These are phyloP conservation scores for Colletotrichum sp. DNA, from an alignment of 2,329 filamentous ascomycete genomes.

Conservation along the genomic window DNA sequence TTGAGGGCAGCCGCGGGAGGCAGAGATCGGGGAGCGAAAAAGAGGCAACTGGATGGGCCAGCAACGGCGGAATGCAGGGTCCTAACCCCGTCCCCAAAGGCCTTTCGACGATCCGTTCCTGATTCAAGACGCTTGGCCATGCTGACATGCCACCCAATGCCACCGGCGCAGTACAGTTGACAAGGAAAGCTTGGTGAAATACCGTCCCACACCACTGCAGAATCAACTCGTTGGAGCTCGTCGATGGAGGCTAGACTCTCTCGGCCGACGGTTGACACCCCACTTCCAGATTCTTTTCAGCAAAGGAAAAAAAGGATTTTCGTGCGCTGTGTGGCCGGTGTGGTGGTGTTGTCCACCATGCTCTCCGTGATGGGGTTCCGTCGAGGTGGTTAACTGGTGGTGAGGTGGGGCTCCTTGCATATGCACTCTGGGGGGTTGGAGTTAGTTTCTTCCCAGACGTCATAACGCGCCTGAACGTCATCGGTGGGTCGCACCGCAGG, in stretches of 20 bases:
- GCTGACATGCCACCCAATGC: neutral
- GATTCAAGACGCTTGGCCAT: constrained; percentile 6
- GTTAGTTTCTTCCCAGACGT: constrained; percentile 7
- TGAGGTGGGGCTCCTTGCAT: constrained; percentile 9
- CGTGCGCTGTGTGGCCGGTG: neutral
- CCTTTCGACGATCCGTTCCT: constrained; percentile 11
- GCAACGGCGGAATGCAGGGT: constrained; percentile 9
- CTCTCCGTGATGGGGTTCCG: constrained; percentile 4
- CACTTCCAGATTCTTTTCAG: neutral
- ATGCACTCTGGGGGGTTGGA: constrained; percentile 18
- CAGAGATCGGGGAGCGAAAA: neutral
- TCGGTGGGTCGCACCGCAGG: constrained; percentile 12
- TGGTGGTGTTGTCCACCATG: neutral
- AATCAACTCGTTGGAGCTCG: neutral
- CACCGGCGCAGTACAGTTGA: neutral
- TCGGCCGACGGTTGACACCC: neutral
- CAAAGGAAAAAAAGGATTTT: constrained; percentile 4
- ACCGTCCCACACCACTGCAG: constrained; percentile 15
- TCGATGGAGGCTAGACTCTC: constrained; percentile 18
- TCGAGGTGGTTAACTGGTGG: constrained; percentile 11
- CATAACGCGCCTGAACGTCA: constrained; percentile 19
- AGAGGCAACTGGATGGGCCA: neutral
- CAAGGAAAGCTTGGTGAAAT: constrained; percentile 8
- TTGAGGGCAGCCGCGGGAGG: neutral
- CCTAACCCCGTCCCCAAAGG: neutral